Base-by-base conservation (phyloP, 1,284 basidiomycete species). In the Clitocybe nebularis region DNA sequence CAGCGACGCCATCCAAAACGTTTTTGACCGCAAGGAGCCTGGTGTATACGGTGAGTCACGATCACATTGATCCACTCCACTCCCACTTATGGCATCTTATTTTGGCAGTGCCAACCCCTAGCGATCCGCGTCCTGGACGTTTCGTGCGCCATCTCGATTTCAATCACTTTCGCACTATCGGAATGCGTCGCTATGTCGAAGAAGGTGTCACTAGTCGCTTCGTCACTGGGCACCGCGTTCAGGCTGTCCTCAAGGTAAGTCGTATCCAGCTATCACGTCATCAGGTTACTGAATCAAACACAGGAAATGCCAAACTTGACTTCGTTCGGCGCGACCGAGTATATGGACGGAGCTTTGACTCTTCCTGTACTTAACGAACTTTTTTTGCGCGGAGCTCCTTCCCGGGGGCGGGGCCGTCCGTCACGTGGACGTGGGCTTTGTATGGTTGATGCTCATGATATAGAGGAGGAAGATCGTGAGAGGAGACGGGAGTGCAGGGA, bases 101-200 rank as follows among this genome's bases (percentile, higher is more conserved):
- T 43, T 25, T 37, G 17, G 33, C 55, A 90, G 87, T 90, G 28
- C 85, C 85, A 32, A 71, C 73, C 0, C 72, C 82, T n/a, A 68
- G 77, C 46, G 84, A 89, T 57, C 76, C 82, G 16, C 75, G 81
- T 33, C 87, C 87, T 1, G 88, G 89, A 29, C 78, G 84, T 14
- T 81, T 83, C 56, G 78, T 91, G 22, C 80, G 75, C 26, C 84
- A 89, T 57, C 68, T 93, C 11, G 88, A 91, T 57, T 97, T 97
- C 59, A 93, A 91, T 55, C 88, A 93, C 58, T 97, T 95, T 68
- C 81, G 92, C 23, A 94, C 93, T 14, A 93, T 95, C 48, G 94
- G 94, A 0, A 90, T 96, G 81, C 79, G 92, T 39, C 82, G 95
- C 14, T 92, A 89, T 0, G 81, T 96, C 13, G 91, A 90, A 24